Percentiles rank a stretch among this genome's conserved stretches.
These are phyloP conservation scores for Cenococcum geophilum DNA, from an alignment of 495 filamentous ascomycete species.

Conservation along the genomic window DNA sequence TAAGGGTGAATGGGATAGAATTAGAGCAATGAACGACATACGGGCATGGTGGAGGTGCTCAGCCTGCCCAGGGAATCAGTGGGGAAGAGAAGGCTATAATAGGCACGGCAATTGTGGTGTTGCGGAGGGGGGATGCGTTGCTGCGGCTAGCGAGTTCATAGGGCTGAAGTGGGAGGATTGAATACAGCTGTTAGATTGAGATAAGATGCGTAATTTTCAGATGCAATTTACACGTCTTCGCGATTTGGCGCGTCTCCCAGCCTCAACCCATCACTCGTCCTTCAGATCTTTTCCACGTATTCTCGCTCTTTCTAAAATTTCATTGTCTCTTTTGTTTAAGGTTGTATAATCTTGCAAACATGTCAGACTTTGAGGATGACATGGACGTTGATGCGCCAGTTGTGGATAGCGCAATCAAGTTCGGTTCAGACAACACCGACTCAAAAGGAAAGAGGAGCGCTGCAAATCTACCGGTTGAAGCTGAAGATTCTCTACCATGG, in stretches of 20 bases:
- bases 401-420: constrained; percentile 51
- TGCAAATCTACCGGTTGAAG: constrained; percentile 88
- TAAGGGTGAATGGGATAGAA: background rate
- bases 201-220: constrained; percentile 12
- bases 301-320: background rate
- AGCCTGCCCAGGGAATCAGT: background rate
- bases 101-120: background rate
- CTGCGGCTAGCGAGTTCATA: constrained; percentile 21
- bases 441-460: constrained; percentile 84
- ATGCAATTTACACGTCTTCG: constrained; percentile 26
- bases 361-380: constrained; percentile 89
- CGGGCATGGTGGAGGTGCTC: constrained; percentile 45
- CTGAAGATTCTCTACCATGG: constrained; percentile 93
- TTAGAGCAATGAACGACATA: constrained; percentile 31
- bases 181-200: constrained; percentile 5
- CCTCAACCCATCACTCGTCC: background rate
- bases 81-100: too few species aligned
- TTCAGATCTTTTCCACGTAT: background rate
- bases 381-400: constrained; percentile 65
- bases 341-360: constrained; percentile 38
- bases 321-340: background rate
- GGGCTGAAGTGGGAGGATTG: constrained; percentile 24
- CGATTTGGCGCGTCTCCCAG: constrained; percentile 16
- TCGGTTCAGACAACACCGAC: constrained; percentile 54
- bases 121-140: constrained; percentile 6